Evolutionary conservation across 192 early-diverging fungal species (phyloP), one percentile per base, ranked within the genome.

Genomic region (Funneliformis mosseae): DNA sequence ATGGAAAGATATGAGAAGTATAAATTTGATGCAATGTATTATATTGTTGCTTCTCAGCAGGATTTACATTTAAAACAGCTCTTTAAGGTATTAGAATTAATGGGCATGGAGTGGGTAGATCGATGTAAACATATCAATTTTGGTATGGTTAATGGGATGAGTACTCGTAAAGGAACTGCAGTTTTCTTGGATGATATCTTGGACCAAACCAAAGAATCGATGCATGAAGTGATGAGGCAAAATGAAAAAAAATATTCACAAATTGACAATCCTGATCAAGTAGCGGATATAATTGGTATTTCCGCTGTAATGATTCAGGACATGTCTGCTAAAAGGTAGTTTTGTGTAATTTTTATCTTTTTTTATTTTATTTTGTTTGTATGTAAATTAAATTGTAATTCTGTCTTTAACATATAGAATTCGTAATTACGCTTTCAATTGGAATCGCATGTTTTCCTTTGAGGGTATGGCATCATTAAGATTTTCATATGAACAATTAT

Each of bases 121-220:
- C 91, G 89, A 81, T 94, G 94, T 83, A 89, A 92, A 66, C 97
- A 99, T 87, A 89, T 99, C 83, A 94, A 92, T 86, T 99, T 96
- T 86, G 98, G 98, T 48, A 87, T 97, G 91, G 95, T 99, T 75
- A 90, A 92, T 82, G 93, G 93, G 86, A 97, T 99, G 95, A 95
- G 92, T 81, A 99, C 98, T 28, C 95, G 97, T 77, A 97, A 93
- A 86, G 97, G 98, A 77, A 97, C 91, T 25, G 96, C 93, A 27
- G 95, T 99, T 39, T 97, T 98, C 87, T 90, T 99, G 80, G 95
- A 97, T 78, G 96, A 99, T 62, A 95, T 99, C 82, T 89, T 99
- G 25, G 89, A 93, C 69, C 89, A 94, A 69, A 92, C 94, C 76
- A 92, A 95, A 83, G 93, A 95, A 62, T 89, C 90, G 48, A 97